A percentile compares a stretch with the other conserved stretches of the same genome.
Evolutionary conservation across 169 alveolate species (phyloP).

Genomic region (Babesia sp.): DNA sequence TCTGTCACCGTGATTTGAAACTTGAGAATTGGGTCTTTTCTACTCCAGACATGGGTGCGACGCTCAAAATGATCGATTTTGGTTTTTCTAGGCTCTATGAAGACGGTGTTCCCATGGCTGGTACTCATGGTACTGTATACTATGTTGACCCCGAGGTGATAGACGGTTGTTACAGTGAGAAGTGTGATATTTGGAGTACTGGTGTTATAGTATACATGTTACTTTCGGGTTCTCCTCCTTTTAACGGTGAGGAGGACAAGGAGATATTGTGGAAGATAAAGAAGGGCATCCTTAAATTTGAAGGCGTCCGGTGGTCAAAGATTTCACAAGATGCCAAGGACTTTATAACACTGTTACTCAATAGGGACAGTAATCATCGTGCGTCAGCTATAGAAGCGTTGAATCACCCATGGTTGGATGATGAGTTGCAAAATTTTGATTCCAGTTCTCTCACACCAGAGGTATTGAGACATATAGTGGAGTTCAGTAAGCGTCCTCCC

Average conservation of each 20-base stretch:
- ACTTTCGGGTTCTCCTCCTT: conserved; percentile 88
- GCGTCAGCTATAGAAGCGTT: conserved; percentile 57
- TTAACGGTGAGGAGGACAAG: conserved; percentile 74
- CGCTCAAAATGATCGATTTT: conserved; percentile 88
- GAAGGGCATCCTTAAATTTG: conserved; percentile 51
- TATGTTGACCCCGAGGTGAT: conserved; percentile 93
- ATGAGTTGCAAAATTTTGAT: conserved; percentile 28
- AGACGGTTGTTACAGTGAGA: conserved; percentile 86
- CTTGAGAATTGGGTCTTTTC: conserved; percentile 89
- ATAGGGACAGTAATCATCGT: conserved; percentile 49
- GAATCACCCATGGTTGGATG: conserved; percentile 51
- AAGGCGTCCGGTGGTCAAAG: conserved; percentile 56
- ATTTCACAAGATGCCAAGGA: conserved; percentile 60
- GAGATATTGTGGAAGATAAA: conserved; percentile 73
- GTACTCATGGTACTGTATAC: conserved; percentile 86
- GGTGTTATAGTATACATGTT: conserved; percentile 90
- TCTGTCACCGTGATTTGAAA: conserved; percentile 90
- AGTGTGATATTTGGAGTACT: conserved; percentile 92
- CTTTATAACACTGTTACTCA: conserved; percentile 47
- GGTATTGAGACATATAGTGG: conserved; percentile 40
- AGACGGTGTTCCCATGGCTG: conserved; percentile 66
- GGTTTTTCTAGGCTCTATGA: conserved; percentile 82
- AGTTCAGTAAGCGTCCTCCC: conserved; percentile 37
- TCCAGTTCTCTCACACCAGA: conserved; percentile 22
- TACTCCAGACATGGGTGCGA: conserved; percentile 78